These are phyloP conservation scores for Mortierella alpina DNA, from an alignment of 192 early-diverging fungal species.

Conservation along the genomic window DNA sequence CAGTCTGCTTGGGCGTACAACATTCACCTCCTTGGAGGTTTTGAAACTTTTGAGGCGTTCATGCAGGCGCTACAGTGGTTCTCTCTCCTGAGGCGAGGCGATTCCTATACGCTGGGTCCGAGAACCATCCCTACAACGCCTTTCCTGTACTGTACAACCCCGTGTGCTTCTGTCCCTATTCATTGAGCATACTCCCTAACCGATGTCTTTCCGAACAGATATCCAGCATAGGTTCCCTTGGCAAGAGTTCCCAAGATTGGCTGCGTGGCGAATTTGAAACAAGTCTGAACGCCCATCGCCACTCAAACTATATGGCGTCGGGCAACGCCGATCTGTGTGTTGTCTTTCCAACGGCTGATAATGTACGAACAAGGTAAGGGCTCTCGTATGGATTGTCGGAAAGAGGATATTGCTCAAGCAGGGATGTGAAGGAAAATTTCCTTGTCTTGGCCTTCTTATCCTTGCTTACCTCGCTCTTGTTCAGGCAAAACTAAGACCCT, in stretches of 20 bases:
- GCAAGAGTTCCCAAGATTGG: conserved; percentile 65
- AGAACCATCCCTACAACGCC: too few relatives aligned
- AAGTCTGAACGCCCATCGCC: conserved; percentile 45
- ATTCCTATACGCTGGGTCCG: too few relatives aligned
- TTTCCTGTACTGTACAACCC: too few relatives aligned
- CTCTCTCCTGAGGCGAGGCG: neutral
- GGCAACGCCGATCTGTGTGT: conserved; percentile 49
- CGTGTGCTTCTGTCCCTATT: too few relatives aligned
- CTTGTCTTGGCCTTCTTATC: neutral
- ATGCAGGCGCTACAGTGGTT: neutral
- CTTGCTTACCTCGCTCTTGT: neutral
- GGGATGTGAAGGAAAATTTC: neutral
- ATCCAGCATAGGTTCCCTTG: conserved; percentile 72
- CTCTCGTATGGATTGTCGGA: neutral
- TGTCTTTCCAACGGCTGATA: conserved; percentile 70
- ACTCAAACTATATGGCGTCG: conserved; percentile 26
- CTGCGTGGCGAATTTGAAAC: conserved; percentile 63
- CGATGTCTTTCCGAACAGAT: conserved; percentile 43
- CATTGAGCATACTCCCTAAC: too few relatives aligned
- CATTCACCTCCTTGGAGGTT: too few relatives aligned
- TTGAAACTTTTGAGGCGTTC: neutral
- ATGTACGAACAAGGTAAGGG: conserved; percentile 61
- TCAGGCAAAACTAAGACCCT: neutral
- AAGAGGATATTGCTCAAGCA: neutral
- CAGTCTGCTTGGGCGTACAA: neutral